Conservation (phyloP, 2,329 filamentous ascomycete genomes). For the Sclerotinia subarctica region DNA sequence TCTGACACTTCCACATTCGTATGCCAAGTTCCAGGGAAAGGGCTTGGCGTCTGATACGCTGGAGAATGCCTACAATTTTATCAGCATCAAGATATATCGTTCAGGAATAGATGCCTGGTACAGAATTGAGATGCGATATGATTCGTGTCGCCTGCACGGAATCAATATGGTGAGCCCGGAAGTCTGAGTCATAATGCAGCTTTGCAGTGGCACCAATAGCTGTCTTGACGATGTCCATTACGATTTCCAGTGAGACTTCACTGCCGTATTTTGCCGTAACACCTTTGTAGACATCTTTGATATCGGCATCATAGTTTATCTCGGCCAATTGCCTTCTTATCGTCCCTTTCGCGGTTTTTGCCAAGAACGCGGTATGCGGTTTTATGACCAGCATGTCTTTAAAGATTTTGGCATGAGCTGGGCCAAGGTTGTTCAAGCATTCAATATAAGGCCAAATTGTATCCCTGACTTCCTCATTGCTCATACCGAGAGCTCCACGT, state of each 20-base stretch:
- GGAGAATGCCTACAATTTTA: neutral
- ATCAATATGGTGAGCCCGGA: constrained; percentile 58
- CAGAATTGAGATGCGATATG: constrained; percentile 12
- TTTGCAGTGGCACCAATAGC: constrained; percentile 36
- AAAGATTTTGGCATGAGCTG: constrained; percentile 1
- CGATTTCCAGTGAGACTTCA: neutral
- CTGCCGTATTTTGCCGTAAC: too few relatives aligned
- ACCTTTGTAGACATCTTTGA: constrained; percentile 3
- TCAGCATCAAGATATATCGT: neutral
- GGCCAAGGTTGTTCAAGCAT: neutral
- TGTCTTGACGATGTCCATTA: constrained; percentile 39
- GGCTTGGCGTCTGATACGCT: neutral
- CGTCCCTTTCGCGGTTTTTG: constrained; percentile 63
- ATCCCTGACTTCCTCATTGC: neutral
- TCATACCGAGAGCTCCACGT: constrained; percentile 37
- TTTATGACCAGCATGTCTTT: constrained; percentile 16
- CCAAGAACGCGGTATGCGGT: neutral
- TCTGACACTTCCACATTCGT: constrained; percentile 55
- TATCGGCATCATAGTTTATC: neutral
- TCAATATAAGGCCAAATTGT: constrained; percentile 11
- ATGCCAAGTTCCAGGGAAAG: constrained; percentile 57
- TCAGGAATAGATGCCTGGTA: neutral
- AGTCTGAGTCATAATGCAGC: constrained; percentile 43
- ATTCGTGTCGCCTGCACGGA: constrained; percentile 41
- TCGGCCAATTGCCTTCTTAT: constrained; percentile 34